Conservation (phyloP, 208 protist genomes). For the Acanthamoeba quina region DNA sequence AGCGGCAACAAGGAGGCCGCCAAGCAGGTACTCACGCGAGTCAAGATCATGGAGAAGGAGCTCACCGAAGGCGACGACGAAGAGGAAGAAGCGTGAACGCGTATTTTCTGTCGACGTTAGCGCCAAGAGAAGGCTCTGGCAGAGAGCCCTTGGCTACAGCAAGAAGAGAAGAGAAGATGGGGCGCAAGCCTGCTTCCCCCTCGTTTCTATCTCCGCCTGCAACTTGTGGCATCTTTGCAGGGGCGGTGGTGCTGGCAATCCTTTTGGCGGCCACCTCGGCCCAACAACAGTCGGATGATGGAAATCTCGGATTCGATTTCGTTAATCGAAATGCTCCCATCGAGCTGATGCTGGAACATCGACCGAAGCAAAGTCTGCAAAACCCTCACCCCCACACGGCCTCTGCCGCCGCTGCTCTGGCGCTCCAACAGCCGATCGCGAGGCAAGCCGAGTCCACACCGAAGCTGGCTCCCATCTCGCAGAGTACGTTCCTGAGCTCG, state of each 20-base stretch:
- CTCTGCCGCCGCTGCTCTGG: not conserved
- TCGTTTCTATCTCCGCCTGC: not conserved
- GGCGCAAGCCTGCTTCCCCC: slow-evolving; percentile 8
- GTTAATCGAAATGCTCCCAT: not conserved
- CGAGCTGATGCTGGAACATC: not conserved
- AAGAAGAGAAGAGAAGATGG: not conserved
- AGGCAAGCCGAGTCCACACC: not conserved
- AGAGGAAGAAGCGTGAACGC: not conserved
- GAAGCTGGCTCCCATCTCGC: not conserved
- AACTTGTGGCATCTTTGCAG: not conserved
- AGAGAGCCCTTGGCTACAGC: not conserved
- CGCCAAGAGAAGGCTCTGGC: not conserved
- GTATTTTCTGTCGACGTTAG: not conserved
- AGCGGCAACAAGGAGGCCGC: slow-evolving; percentile 3
- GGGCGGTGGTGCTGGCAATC: not conserved
- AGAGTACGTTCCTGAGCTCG: not conserved
- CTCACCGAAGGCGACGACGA: slow-evolving; percentile 37
- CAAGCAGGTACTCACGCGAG: slow-evolving; percentile 16
- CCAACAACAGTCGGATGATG: not conserved
- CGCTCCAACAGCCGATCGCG: not conserved
- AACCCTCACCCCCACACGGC: slow-evolving; percentile 17
- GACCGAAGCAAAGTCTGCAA: not conserved
- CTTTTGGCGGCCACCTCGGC: not conserved
- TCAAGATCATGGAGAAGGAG: slow-evolving; percentile 76
- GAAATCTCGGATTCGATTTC: not conserved